Evolutionary conservation across 768 basidiomycete species (phyloP).

Genomic region (Nevesoporus exiguus): DNA sequence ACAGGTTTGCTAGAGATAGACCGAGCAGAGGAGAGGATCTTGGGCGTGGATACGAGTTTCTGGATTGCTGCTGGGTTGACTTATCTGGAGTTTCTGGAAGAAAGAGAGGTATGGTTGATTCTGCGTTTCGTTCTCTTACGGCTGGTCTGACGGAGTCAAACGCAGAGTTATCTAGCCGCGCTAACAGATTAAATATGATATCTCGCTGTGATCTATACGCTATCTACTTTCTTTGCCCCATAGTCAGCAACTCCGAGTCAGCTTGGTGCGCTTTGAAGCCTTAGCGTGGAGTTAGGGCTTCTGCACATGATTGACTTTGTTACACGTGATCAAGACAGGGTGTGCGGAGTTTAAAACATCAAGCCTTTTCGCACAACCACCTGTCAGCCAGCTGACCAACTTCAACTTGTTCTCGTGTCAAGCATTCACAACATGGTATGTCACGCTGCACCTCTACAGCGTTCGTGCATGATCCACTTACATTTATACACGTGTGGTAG

Average conservation of each 20-base stretch:
- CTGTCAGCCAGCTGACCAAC: slow-evolving; percentile 14
- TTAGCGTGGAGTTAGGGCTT: slow-evolving; percentile 13
- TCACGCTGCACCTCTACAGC: neutral
- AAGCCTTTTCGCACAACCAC: slow-evolving; percentile 23
- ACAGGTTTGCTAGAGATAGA: slow-evolving; percentile 67
- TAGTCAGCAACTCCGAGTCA: too few relatives aligned
- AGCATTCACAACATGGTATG: slow-evolving; percentile 23
- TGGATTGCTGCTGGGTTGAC: slow-evolving; percentile 74
- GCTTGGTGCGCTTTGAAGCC: neutral
- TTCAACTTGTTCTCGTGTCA: slow-evolving; percentile 5
- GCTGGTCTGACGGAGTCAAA: slow-evolving; percentile 2
- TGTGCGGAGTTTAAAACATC: slow-evolving; percentile 27
- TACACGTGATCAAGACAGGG: slow-evolving; percentile 23
- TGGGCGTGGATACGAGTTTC: slow-evolving; percentile 75
- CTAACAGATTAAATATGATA: slow-evolving; percentile 36
- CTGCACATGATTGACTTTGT: slow-evolving; percentile 25
- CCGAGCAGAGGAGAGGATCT: slow-evolving; percentile 44
- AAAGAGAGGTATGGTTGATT: slow-evolving; percentile 60
- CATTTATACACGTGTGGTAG: slow-evolving; percentile 20
- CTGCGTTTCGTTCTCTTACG: neutral
- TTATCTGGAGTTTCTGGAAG: slow-evolving; percentile 73
- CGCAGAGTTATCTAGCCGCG: slow-evolving; percentile 56
- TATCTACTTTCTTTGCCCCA: neutral
- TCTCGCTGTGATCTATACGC: slow-evolving; percentile 10
- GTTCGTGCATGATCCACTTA: neutral